Evolutionary conservation across 139 green algal genomes (phyloP), one percentile per base, ranked within the genome.

Genomic region (Picochlorum sp.): DNA sequence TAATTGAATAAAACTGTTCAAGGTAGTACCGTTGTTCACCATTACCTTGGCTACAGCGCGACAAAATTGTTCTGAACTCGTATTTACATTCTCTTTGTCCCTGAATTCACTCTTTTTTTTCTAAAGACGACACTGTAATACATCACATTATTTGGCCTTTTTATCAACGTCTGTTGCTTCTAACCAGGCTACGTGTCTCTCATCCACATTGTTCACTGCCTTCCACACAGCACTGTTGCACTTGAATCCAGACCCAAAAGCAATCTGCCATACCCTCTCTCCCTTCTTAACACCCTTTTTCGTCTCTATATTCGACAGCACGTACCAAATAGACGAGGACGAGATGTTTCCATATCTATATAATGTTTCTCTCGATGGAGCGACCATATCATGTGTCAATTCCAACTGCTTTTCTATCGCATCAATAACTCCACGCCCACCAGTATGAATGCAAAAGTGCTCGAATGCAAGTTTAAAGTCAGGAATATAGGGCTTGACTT

Each of bases 381-480:
- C 82, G 47, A 89, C 78, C 26, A 86, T 71, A 1, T 69, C 54
- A 9, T 59, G 60, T 1, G 68, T 77, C 34, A 96, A 73, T 47
- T 81, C 55, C 62, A 98, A 79, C 83, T 98, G 94, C 77, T 91
- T 90, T 79, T 98, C 90, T 58, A 98, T 95, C 73, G 94, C 92
- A 56, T 97, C 91, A 37, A 97, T 90, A 14, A 97, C 90, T 16
- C 81, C 90, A 11, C 88, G 78, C 3, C 91, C 92, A n/a, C 84
- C 90, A 1, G 92, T 96, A 83, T 98, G 92, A 63, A 98, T 98
- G 83, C 92, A 98, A 62, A 98, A 89, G 73, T 97, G 91, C 73
- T 97, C 86, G 68, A 98, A 98, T 2, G 92, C 92, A 8, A 91
- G 82, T 76, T 95, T 96, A 81, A 98, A 98, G 83, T 98, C 88